These are phyloP conservation scores for Flaveria floridana DNA, from an alignment of 140 eudicot genomes.

Conservation along the genomic window DNA sequence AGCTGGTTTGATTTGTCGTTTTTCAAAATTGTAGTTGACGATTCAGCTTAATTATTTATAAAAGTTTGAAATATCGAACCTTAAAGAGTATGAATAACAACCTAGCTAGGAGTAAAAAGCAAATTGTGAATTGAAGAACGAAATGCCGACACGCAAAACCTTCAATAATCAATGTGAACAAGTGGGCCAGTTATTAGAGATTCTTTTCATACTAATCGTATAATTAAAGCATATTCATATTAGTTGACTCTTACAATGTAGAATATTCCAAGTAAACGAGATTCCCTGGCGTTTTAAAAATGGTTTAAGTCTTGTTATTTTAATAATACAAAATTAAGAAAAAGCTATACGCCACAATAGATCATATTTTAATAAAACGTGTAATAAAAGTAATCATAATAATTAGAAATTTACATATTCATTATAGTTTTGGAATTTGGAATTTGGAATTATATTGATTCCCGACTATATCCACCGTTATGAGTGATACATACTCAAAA, in stretches of 20 bases:
- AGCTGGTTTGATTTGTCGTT: no score
- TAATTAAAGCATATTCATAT: slow-evolving; percentile 24
- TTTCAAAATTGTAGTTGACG: no score
- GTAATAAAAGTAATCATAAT: background rate
- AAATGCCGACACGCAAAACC: slow-evolving; percentile 5
- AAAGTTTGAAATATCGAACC: background rate
- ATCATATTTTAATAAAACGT: background rate
- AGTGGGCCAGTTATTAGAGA: background rate
- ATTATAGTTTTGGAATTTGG: no score
- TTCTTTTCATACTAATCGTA: background rate
- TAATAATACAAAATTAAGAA: background rate
- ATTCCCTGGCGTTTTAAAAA: background rate
- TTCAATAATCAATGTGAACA: background rate
- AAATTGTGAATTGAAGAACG: slow-evolving; percentile 17
- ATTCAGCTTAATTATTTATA: no score
- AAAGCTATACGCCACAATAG: background rate
- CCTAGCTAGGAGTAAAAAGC: background rate
- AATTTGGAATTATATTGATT: no score
- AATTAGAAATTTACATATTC: no score
- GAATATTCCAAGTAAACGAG: slow-evolving; percentile 33
- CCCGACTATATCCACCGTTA: no score
- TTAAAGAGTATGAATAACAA: background rate
- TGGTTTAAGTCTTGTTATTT: background rate
- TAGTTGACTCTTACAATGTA: slow-evolving; percentile 27
- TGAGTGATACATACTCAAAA: no score